Evolutionary conservation across 2,329 filamentous ascomycete species (phyloP).

Genomic region (Trematosphaeria pertusa): DNA sequence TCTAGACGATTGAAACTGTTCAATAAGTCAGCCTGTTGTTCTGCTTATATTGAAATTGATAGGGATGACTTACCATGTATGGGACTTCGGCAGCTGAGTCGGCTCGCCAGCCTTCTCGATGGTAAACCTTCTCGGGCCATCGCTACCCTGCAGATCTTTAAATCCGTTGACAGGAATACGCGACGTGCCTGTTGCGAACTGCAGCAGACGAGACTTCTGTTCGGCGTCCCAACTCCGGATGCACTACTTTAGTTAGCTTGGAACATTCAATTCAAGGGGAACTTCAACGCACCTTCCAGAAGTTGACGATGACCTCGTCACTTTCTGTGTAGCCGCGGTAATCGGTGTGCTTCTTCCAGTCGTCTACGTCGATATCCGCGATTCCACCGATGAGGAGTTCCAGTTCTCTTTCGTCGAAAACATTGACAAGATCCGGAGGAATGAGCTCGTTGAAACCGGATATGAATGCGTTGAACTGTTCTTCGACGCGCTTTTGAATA

Average conservation of each 20-base stretch:
- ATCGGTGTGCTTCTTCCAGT: constrained; percentile 99
- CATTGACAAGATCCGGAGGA: constrained; percentile 93
- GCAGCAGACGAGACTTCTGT: constrained; percentile 93
- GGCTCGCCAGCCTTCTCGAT: constrained; percentile 97
- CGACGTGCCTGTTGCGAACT: constrained; percentile 97
- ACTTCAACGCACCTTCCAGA: constrained; percentile 82
- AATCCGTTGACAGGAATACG: constrained; percentile 99
- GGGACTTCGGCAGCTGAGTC: constrained; percentile 90
- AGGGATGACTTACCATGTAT: constrained; percentile 91
- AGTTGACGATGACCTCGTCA: constrained; percentile 96
- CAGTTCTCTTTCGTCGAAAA: constrained; percentile 97
- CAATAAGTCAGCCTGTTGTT: constrained; percentile 23
- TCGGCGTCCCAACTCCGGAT: constrained; percentile 97
- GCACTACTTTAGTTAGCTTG: constrained; percentile 56
- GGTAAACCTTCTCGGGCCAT: constrained; percentile 92
- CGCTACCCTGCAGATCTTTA: constrained; percentile 97
- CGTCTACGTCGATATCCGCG: constrained; percentile 98
- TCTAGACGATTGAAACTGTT: constrained; percentile 94
- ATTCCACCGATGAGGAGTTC: constrained; percentile 98
- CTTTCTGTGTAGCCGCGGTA: constrained; percentile 98
- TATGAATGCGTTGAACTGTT: constrained; percentile 98
- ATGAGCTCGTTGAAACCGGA: constrained; percentile 98
- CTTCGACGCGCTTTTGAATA: constrained; percentile 96
- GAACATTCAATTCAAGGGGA: no score
- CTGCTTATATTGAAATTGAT: no score